These are phyloP conservation scores for Populus hybrid DNA, from an alignment of 441 rosid species.

Conservation along the genomic window DNA sequence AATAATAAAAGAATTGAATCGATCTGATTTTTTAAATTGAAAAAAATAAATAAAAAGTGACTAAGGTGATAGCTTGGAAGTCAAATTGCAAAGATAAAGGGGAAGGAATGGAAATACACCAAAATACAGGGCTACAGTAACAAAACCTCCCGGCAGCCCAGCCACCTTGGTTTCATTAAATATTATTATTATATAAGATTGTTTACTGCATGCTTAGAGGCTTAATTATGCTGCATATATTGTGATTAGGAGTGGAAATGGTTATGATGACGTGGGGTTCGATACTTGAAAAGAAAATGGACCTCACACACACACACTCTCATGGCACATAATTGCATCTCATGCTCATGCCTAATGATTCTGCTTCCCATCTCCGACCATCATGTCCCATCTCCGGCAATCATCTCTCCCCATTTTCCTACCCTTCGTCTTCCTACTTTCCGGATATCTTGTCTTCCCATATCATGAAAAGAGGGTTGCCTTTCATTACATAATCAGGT, in stretches of 20 bases:
- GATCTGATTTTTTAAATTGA: too few relatives aligned
- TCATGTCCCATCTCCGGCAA: constrained; percentile 27
- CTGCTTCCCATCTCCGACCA: constrained; percentile 49
- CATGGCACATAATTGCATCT: constrained; percentile 55
- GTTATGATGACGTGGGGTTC: constrained; percentile 10
- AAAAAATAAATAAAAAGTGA: too few relatives aligned
- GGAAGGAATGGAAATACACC: background rate
- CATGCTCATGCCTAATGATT: constrained; percentile 73
- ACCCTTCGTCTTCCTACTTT: constrained; percentile 10
- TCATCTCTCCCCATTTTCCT: constrained; percentile 16
- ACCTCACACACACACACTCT: constrained; percentile 21
- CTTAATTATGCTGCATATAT: background rate
- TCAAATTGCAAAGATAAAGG: background rate
- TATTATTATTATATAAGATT: background rate
- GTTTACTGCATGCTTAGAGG: background rate
- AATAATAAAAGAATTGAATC: too few relatives aligned
- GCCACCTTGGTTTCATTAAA: background rate
- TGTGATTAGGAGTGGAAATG: background rate
- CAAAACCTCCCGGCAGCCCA: background rate
- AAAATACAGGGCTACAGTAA: background rate
- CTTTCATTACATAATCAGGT: too few relatives aligned
- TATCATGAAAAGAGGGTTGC: too few relatives aligned
- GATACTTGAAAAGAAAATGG: background rate
- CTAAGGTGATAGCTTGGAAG: background rate
- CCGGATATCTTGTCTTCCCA: background rate